These are phyloP conservation scores for Berberis thunbergii DNA, from an alignment of 164 flowering plant genomes.

Conservation along the genomic window DNA sequence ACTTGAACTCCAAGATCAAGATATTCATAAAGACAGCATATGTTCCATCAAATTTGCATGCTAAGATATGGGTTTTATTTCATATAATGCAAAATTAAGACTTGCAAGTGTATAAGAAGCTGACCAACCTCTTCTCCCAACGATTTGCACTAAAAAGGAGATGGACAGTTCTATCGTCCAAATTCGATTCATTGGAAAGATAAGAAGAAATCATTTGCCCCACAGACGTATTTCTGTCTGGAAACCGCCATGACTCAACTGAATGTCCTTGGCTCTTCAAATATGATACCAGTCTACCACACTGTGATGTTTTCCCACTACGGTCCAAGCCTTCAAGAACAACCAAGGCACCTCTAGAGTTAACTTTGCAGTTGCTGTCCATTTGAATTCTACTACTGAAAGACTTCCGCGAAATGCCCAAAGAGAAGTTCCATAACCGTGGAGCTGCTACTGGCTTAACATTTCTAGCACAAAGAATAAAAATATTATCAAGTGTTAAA, in stretches of 20 bases:
- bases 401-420: slow-evolving; percentile 10
- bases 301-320: slow-evolving; percentile 69
- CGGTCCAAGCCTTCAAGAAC: slow-evolving; percentile 87
- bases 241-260: slow-evolving; percentile 64
- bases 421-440: slow-evolving; percentile 11
- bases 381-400: slow-evolving; percentile 26
- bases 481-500: too few relatives aligned
- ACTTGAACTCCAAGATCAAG: too few relatives aligned
- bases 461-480: too few relatives aligned
- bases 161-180: slow-evolving; percentile 75
- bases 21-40: too few relatives aligned
- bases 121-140: slow-evolving; percentile 68
- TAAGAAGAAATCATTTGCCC: slow-evolving; percentile 75
- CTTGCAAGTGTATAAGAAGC: background rate
- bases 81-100: background rate
- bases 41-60: background rate
- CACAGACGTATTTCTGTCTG: slow-evolving; percentile 62
- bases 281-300: slow-evolving; percentile 29
- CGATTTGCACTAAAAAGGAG: slow-evolving; percentile 83
- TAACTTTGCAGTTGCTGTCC: slow-evolving; percentile 20
- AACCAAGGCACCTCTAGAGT: slow-evolving; percentile 61
- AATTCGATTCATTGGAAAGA: slow-evolving; percentile 52
- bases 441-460: background rate
- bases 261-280: slow-evolving; percentile 44
- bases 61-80: background rate